Base-by-base conservation (phyloP, 345 rosid species). In the Syzygium grande region DNA sequence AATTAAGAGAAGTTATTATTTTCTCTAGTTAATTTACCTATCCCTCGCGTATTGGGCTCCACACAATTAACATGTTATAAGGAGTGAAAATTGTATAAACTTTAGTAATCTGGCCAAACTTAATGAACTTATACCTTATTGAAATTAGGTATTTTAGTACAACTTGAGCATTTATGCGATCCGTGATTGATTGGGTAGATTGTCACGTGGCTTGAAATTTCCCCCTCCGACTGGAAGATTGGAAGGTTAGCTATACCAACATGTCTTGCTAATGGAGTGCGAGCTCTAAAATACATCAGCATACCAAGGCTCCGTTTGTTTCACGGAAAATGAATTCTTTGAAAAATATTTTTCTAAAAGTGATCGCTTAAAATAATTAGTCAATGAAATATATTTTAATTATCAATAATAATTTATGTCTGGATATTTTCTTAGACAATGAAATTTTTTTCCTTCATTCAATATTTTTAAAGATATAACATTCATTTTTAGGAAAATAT, bases 111-210 rank as follows among this genome's bases (percentile, higher is more conserved):
- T 61, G 34, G 17, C 34, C 68, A 27, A 27, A 61, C 68, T 61
- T 1, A 27, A 1, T 12, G 1, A 59, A 25, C 7, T 25, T 9
- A 25, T 2, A 23, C 73, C 8, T n/a, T 27, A 0, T n/a, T 61
- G 73, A 61, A 61, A n/a, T 30, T 61, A n/a, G 73, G 34, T n/a
- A 13, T 61, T 61, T n/a, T 17, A 29, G 4, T 34, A 73, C 1
- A 23, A 34, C 49, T 34, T 73, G 2, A 30, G 22, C 22, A 30
- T 16, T 9, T 22, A 9, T 65, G 21, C 0, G 23, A 43, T 68
- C 2, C 2, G 3, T 34, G 46, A 68, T 34, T 19, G 14, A 73
- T 34, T 2, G 9, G 25, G 25, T 2, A 73, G 27, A 73, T 73
- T 19, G 49, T 19, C 25, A 73, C 3, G 25, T 1, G 25, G 46